A percentile compares a stretch with the other conserved stretches of the same genome.
Conservation (phyloP, 2,329 filamentous ascomycete genomes). For the Curvularia sp. region DNA sequence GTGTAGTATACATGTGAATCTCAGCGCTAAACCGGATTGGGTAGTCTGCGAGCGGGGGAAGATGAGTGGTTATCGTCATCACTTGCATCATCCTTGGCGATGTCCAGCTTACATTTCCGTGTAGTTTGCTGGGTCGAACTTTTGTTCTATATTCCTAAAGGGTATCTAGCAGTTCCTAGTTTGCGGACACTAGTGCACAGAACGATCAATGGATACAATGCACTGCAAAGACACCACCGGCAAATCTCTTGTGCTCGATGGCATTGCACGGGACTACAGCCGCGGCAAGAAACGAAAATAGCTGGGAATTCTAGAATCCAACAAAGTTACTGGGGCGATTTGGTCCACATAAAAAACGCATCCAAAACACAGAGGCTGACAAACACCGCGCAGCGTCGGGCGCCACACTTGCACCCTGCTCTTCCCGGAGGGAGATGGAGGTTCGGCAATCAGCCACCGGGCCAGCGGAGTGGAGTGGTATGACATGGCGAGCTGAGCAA, state of each 20-base stretch:
- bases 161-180: background rate
- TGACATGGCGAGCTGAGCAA: slow-evolving; percentile 8
- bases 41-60: slow-evolving; percentile 16
- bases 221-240: slow-evolving; percentile 1
- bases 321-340: background rate
- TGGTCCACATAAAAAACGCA: slow-evolving; percentile 12
- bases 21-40: slow-evolving; percentile 20
- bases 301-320: background rate
- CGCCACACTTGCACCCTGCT: slow-evolving; percentile 13
- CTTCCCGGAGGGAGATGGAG: slow-evolving; percentile 10
- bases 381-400: slow-evolving; percentile 10
- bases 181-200: background rate
- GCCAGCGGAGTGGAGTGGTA: slow-evolving; percentile 6
- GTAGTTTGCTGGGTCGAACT: background rate
- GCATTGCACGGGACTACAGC: background rate
- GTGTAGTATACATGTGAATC: background rate
- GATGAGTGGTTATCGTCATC: slow-evolving; percentile 17
- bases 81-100: background rate
- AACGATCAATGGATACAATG: background rate
- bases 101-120: background rate
- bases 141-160: no score
- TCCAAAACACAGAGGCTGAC: slow-evolving; percentile 13
- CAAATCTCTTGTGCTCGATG: background rate
- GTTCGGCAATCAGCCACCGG: slow-evolving; percentile 3
- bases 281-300: background rate